Evolutionary conservation across 257 asterid genomes (phyloP).

Genomic region (Rehmannia glutinosa): DNA sequence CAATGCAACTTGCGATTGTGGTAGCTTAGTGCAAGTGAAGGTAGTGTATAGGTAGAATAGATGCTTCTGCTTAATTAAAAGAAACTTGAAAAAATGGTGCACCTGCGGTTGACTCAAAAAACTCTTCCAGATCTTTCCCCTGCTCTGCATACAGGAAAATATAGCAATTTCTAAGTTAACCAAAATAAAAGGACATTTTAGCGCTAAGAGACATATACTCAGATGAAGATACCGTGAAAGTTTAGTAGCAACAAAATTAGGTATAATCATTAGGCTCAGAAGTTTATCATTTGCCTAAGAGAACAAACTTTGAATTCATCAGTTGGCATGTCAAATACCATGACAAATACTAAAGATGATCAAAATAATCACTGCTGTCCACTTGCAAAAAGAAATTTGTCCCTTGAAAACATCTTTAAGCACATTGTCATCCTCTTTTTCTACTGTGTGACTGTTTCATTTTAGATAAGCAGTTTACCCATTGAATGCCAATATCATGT

Average conservation of each 20-base stretch:
- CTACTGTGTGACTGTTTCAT: neutral
- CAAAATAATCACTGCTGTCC: neutral
- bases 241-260: neutral
- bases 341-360: neutral
- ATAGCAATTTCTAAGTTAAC: neutral
- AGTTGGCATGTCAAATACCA: neutral
- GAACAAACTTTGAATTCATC: neutral
- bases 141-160: constrained; percentile 53
- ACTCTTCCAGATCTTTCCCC: constrained; percentile 80
- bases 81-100: neutral
- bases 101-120: constrained; percentile 94
- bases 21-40: neutral
- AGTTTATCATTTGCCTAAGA: neutral
- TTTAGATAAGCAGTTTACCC: neutral
- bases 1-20: neutral
- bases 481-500: neutral
- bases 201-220: neutral
- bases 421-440: neutral
- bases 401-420: neutral
- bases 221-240: neutral
- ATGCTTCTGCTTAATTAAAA: neutral
- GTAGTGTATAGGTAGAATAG: neutral
- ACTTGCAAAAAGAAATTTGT: neutral
- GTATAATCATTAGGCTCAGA: neutral
- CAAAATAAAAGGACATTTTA: neutral